Conservation (phyloP, 495 filamentous ascomycete genomes). For the Penicillium antarcticum region DNA sequence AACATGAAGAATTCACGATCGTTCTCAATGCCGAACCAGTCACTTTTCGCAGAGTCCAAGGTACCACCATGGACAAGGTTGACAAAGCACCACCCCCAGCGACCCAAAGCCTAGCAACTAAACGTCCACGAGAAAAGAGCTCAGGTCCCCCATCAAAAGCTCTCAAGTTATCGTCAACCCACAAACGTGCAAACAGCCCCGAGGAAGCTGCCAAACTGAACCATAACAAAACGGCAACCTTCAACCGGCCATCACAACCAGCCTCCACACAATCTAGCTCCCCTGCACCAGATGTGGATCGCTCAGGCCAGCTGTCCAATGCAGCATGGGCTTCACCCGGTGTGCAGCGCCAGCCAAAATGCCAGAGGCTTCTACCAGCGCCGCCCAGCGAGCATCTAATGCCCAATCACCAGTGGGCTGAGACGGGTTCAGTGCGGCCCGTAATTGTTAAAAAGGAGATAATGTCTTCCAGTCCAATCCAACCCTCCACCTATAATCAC, state of each 20-base stretch:
- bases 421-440: neutral
- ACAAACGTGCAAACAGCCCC: neutral
- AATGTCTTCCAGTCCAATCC: slow-evolving; percentile 34
- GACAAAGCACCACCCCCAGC: neutral
- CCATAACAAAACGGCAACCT: neutral
- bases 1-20: slow-evolving; percentile 28
- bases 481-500: slow-evolving; percentile 18
- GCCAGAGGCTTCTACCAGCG: slow-evolving; percentile 9
- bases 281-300: slow-evolving; percentile 4
- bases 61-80: neutral
- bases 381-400: neutral
- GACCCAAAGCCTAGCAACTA: neutral
- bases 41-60: slow-evolving; percentile 25
- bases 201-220: neutral
- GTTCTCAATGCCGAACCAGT: slow-evolving; percentile 20
- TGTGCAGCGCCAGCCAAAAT: slow-evolving; percentile 19
- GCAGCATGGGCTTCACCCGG: slow-evolving; percentile 28
- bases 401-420: neutral
- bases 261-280: slow-evolving; percentile 12
- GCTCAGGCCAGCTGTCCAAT: slow-evolving; percentile 33
- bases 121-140: neutral
- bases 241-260: neutral
- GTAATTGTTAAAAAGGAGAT: slow-evolving; percentile 31
- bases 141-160: neutral
- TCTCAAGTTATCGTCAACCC: neutral